phyloP scores from a whole-genome alignment of 2,329 filamentous ascomycete genomes.

The Pseudocercospora fijiensis region DNA sequence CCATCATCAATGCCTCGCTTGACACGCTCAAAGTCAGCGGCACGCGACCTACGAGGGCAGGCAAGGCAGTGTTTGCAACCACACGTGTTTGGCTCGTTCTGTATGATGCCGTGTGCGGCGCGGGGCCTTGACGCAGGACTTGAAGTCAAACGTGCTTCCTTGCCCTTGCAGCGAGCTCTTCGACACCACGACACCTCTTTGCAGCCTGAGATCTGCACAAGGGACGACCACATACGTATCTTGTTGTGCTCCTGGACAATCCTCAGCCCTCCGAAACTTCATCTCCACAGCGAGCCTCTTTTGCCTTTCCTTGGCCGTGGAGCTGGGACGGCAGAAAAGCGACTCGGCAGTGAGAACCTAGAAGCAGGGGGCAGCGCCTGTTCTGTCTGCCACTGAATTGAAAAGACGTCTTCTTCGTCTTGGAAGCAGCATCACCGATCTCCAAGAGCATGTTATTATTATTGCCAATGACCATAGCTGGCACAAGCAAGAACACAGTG shows the following conservation, averaged over 20 bases:
- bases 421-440: background rate
- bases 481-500: background rate
- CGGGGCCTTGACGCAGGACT: background rate
- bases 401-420: background rate
- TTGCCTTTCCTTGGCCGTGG: background rate
- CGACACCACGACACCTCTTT: background rate
- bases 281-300: conserved; percentile 5
- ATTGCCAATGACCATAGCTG: background rate
- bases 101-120: background rate
- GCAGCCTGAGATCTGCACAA: background rate
- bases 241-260: background rate
- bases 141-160: background rate
- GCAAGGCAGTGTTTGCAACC: background rate
- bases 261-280: background rate
- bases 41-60: background rate
- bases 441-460: background rate
- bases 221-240: background rate
- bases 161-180: background rate
- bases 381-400: background rate
- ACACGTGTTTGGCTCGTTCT: background rate
- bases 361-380: background rate
- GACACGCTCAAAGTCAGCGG: background rate
- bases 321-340: background rate
- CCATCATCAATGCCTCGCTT: background rate
- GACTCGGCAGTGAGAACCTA: no score